Evolutionary conservation across 441 rosid species (phyloP), one percentile per base, ranked within the genome.

Genomic region (Erodium chrysanthum): DNA sequence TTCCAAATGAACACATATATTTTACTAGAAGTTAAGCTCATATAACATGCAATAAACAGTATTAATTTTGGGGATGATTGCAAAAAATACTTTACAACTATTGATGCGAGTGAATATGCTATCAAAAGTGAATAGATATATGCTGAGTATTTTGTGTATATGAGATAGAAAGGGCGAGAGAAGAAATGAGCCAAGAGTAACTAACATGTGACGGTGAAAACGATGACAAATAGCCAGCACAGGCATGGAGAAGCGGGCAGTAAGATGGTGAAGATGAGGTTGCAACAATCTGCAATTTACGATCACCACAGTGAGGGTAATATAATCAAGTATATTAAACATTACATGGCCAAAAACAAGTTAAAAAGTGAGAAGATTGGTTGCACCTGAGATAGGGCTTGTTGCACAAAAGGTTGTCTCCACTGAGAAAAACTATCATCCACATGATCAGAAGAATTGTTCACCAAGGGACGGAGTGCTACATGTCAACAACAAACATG

Each of bases 151-250:
- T 12, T 68, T 31, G 70, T 20, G 70, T 21, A 37, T 18, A 22
- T n/a, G 65, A 27, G 72, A 69, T 42, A 69, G 59, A 42, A 22
- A 58, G 29, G 22, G 63, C 21, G 61, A 56, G 61, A 31, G 23
- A 6, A 54, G 56, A 70, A 71, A 69, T 21, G 65, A 72, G 71
- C 67, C 8, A 48, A 76, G 71, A 74, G 75, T 66, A 68, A 88
- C 94, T 4, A 54, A 88, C 96, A 81, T 90, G 96, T 74, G 94
- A 88, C 68, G 83, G 89, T 50, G 92, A 90, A 85, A 83, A 90
- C 44, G 94, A 88, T 64, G 90, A 83, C 48, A 90, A 80, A 78
- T 85, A 90, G 73, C 96, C 90, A 54, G 92, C 88, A 70, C 88
- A 83, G 56, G 96, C 89, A 69, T 78, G 82, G 76, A 90, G 89